Evolutionary conservation across 2,329 filamentous ascomycete genomes (phyloP).

Genomic region (Aureobasidium lini): DNA sequence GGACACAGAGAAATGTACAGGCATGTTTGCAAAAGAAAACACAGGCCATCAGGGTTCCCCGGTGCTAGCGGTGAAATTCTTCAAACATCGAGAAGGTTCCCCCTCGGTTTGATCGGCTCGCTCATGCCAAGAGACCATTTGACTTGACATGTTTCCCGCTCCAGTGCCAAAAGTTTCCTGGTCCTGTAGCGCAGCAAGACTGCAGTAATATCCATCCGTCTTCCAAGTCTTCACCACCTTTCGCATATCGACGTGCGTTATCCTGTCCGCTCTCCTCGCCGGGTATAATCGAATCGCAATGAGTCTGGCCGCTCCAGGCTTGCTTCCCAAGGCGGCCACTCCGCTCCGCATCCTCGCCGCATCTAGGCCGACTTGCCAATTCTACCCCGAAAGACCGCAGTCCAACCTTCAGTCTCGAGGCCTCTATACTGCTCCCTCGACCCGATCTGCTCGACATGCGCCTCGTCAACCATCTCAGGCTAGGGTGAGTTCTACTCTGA

Average conservation of each 20-base stretch:
- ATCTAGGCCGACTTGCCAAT: constrained; percentile 21
- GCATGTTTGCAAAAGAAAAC: constrained; percentile 10
- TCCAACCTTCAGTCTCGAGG: background rate
- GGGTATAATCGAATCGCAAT: constrained; percentile 18
- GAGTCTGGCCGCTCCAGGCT: constrained; percentile 29
- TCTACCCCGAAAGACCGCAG: constrained; percentile 19
- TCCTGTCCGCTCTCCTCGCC: background rate
- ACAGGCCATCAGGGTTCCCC: constrained; percentile 4
- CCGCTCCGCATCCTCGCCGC: constrained; percentile 28
- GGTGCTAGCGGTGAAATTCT: background rate
- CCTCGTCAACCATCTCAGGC: constrained; percentile 9
- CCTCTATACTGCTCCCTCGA: constrained; percentile 10
- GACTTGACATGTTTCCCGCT: constrained; percentile 1
- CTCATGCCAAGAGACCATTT: background rate
- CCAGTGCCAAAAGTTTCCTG: constrained; percentile 1
- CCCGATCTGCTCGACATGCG: constrained; percentile 8
- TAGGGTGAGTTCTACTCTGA: constrained; percentile 17
- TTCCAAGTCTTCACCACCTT: background rate
- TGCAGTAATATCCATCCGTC: background rate
- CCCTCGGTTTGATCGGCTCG: background rate
- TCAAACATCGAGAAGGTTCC: constrained; percentile 9
- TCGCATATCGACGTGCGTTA: background rate
- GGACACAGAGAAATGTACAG: too few species aligned
- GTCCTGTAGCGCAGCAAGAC: background rate
- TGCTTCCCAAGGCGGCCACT: constrained; percentile 27